These are phyloP conservation scores for Scedosporium minutisporum DNA, from an alignment of 2,329 filamentous ascomycete species.

Conservation along the genomic window DNA sequence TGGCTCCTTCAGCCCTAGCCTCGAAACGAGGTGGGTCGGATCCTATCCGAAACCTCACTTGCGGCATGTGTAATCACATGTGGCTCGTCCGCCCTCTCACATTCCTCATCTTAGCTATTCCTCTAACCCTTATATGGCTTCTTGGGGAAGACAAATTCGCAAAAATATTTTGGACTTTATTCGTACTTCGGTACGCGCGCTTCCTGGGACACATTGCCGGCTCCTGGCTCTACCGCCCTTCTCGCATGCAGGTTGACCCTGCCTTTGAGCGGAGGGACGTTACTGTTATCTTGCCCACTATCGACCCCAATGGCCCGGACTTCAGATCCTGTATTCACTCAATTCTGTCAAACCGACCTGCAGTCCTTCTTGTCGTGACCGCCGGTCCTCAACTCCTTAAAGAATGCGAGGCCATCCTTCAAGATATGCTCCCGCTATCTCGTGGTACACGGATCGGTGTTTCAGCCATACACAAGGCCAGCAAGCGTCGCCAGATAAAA, in stretches of 20 bases:
- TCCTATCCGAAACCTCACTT: too few relatives aligned
- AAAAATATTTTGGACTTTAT: conserved; percentile 12
- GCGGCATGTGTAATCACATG: too few relatives aligned
- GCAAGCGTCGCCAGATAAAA: conserved; percentile 39
- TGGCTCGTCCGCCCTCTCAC: too few relatives aligned
- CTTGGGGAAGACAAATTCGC: too few relatives aligned
- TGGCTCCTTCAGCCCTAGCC: too few relatives aligned
- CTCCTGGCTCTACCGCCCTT: conserved; percentile 29
- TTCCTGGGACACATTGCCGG: conserved; percentile 31
- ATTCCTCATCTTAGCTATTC: too few relatives aligned
- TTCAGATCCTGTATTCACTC: not conserved
- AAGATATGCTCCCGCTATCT: too few relatives aligned
- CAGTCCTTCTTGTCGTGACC: conserved; percentile 7
- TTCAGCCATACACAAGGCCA: conserved; percentile 15
- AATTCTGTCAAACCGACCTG: conserved; percentile 2
- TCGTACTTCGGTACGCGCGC: conserved; percentile 32
- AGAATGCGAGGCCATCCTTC: conserved; percentile 12
- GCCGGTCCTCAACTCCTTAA: conserved; percentile 20
- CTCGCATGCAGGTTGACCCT: conserved; percentile 16
- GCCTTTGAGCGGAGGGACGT: conserved; percentile 27
- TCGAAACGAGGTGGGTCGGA: too few relatives aligned
- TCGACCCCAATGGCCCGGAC: conserved; percentile 20
- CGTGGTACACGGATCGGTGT: too few relatives aligned
- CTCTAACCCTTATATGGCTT: too few relatives aligned
- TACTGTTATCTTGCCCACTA: conserved; percentile 42